Evolutionary conservation across 768 basidiomycete species (phyloP), one percentile per base, ranked within the genome.

Genomic region (Krasilnikovozyma curviuscula): DNA sequence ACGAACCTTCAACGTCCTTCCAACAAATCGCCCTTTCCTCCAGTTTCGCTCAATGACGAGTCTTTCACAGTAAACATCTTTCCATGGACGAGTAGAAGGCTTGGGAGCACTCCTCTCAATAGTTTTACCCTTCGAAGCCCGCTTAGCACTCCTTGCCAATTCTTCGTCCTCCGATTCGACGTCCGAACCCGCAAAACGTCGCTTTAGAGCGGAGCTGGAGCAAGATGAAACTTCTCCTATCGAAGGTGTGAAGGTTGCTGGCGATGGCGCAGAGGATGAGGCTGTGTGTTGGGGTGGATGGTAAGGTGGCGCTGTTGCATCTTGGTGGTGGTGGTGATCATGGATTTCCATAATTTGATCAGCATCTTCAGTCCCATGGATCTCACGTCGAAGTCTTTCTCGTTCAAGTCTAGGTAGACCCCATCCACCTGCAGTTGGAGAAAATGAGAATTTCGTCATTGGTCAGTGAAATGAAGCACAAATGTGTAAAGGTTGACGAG

Each of bases 1-100:
- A 14, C 61, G 49, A 47, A 61, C 60, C 57, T 81, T 78, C 47
- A 97, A 70, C 0, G 79, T 83, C 40, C 80, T 80, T 31, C 81
- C 79, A 5, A 73, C 78, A 65, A 79, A 91, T 28, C 84, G 76
- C 9, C 91, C 91, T 38, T 84, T 78, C 18, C 91, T 76, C 93
- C 93, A 98, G 64, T 98, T 98, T 40, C 88, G 76, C 66, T 95
- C 93, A 37, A 98, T 76, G 18, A 79, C 78, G 64, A 97, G 76
- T n/a, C 93, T 79, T 63, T 98, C 93, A 61, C 82, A 84, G 65
- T 97, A 98, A 18, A 98, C 91, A 55, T 83, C 79, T 63, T 98
- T 98, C 93, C 93, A 98, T 0, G 91, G 93, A 37, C 88, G 76
- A 14, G 84, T 89, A 55, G 35, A 29, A 19, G 9, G 23, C 14